These are phyloP conservation scores for Wickerhamiella lipophila DNA, from an alignment of 805 yeast genomes.

Conservation along the genomic window DNA sequence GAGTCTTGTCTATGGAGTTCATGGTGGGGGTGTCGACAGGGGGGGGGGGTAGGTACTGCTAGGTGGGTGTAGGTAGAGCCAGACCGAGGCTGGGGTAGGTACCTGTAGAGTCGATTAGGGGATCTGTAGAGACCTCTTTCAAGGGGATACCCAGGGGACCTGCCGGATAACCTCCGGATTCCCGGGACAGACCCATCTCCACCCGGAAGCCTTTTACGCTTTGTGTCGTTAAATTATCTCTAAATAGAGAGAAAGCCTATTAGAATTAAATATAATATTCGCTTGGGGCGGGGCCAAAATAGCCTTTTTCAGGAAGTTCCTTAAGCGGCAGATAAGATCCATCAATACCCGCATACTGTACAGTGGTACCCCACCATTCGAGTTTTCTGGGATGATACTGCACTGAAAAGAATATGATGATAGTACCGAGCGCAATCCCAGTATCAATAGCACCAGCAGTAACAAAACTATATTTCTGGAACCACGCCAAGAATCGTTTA, in stretches of 20 bases:
- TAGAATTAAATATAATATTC: slow-evolving; percentile 9
- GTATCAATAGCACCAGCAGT: slow-evolving; percentile 44
- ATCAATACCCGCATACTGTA: slow-evolving; percentile 19
- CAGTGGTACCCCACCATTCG: slow-evolving; percentile 52
- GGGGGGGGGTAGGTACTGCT: too few relatives aligned
- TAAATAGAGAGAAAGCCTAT: too few relatives aligned
- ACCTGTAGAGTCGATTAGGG: too few relatives aligned
- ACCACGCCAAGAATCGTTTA: slow-evolving; percentile 40
- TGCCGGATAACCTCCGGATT: too few relatives aligned
- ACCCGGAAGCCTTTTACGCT: too few relatives aligned
- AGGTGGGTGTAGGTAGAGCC: too few relatives aligned
- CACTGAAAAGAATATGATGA: slow-evolving; percentile 42
- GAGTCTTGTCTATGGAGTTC: slow-evolving; percentile 20
- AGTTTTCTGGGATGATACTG: slow-evolving; percentile 33
- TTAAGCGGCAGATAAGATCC: not conserved
- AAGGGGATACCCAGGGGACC: too few relatives aligned
- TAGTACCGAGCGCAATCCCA: slow-evolving; percentile 46
- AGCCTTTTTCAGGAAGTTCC: slow-evolving; percentile 21
- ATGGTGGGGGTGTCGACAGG: not conserved
- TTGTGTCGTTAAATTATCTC: too few relatives aligned
- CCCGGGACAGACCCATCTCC: too few relatives aligned
- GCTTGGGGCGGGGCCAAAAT: slow-evolving; percentile 26
- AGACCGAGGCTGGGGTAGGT: too few relatives aligned
- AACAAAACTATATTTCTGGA: slow-evolving; percentile 38
- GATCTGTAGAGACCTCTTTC: too few relatives aligned